Evolutionary conservation across 176 grass and related monocot species (phyloP), one percentile per base, ranked within the genome.

Genomic region (Alopecurus myosuroides): DNA sequence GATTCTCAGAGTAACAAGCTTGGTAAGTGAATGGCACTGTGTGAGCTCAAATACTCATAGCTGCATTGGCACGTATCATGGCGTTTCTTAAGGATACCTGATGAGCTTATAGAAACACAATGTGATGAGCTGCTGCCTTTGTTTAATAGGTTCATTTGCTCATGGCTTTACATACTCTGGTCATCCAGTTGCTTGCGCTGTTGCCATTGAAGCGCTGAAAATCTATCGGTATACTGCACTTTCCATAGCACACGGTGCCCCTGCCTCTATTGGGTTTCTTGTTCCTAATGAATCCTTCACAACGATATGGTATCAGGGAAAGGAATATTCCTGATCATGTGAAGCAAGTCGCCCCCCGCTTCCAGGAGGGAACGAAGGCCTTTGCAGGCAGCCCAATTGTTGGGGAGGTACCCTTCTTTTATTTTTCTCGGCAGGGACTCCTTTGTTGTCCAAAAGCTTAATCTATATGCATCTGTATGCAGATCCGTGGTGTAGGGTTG

Each of bases 141-240:
- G 28, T 69, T 5, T 85, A 81, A 28, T 66, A 99, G 97, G 97
- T 86, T 92, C 97, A 51, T 99, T 99, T 93, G 25, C 93, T 84
- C 93, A 99, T 88, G 97, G 97, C 40, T 99, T 99, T 86, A 99
- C 97, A 39, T 96, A 96, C 74, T 99, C 97, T 0, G 93, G 97
- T 3, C 97, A 99, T 89, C 97, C 97, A 46, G 89, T 95, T 37
- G 84, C 93, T 18, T 99, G 97, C 77, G 91, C 93, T 68, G 97
- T 99, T 5, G 93, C 97, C 39, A 61, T 99, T 70, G 97, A 99
- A 91, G 88, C 97, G 30, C 67, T 99, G 75, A 96, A 94, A 78
- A 86, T 99, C 81, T 96, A 99, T 41, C 84, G 86, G 97, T 94
- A 86, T 33, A 70, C 12, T 52, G 4, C 26, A 63, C 0, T 70